Percentiles rank a stretch among this genome's conserved stretches.
Conservation (phyloP, 116 monocot genomes). For the Thalassia testudinum region DNA sequence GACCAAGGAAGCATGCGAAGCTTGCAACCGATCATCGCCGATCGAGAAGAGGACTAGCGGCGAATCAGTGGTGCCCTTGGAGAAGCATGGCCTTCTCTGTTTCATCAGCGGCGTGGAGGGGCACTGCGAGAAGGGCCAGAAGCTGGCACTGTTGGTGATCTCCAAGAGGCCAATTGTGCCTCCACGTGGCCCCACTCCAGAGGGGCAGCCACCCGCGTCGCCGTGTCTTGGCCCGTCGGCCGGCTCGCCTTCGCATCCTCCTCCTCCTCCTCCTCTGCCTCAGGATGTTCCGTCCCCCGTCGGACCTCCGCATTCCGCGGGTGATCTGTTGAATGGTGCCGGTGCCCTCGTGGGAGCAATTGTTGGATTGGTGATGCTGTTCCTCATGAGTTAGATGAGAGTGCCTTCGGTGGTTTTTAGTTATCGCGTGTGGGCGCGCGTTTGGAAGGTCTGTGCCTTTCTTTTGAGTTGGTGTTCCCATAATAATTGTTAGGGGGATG, state of each 20-base stretch:
- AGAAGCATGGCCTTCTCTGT: constrained; percentile 41
- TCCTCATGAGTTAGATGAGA: too few species aligned
- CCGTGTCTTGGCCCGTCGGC: neutral
- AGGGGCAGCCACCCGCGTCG: neutral
- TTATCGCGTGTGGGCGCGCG: too few species aligned
- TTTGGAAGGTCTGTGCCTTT: too few species aligned
- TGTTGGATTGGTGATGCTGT: too few species aligned
- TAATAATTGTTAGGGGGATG: too few species aligned
- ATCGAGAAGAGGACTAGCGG: constrained; percentile 20
- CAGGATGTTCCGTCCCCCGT: too few species aligned
- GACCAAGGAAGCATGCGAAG: constrained; percentile 26
- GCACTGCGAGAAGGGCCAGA: constrained; percentile 55
- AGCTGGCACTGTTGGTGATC: constrained; percentile 40
- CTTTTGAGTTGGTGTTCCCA: too few species aligned
- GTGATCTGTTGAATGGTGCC: too few species aligned
- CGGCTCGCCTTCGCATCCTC: neutral
- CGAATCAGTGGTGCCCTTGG: constrained; percentile 44
- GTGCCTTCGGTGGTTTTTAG: too few species aligned
- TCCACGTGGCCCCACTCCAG: neutral
- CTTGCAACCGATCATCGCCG: constrained; percentile 38
- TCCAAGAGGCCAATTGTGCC: constrained; percentile 9
- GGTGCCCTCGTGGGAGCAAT: too few species aligned
- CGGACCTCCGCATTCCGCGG: too few species aligned
- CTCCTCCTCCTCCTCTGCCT: neutral
- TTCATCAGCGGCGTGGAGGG: constrained; percentile 67